These are phyloP conservation scores for Euphorbia lathyris DNA, from an alignment of 345 rosid genomes.

Conservation along the genomic window DNA sequence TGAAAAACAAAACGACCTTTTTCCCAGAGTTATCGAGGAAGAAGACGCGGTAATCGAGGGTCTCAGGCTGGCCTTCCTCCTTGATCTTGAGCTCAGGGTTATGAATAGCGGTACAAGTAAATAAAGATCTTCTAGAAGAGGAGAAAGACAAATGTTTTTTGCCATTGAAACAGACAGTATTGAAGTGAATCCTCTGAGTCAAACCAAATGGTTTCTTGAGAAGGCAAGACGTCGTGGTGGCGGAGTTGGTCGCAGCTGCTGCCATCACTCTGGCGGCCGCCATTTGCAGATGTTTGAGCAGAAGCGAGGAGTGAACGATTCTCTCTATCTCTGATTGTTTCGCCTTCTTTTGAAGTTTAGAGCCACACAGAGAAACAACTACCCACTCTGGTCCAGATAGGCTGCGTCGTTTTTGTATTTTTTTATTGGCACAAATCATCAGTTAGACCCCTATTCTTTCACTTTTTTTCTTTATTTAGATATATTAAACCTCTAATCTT, in stretches of 20 bases:
- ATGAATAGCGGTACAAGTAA: conserved; percentile 50
- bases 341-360: neutral
- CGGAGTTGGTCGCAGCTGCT: conserved; percentile 35
- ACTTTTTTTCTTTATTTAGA: no score
- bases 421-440: no score
- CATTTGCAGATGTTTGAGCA: conserved; percentile 22
- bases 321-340: neutral
- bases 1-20: conserved; percentile 33
- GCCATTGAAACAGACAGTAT: conserved; percentile 24
- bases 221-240: conserved; percentile 39
- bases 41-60: conserved; percentile 79
- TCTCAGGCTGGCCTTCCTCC: conserved; percentile 73
- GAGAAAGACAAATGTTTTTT: conserved; percentile 21
- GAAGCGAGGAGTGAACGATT: neutral
- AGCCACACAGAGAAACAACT: conserved; percentile 4
- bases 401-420: neutral
- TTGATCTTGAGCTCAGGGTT: conserved; percentile 56
- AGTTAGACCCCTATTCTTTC: no score
- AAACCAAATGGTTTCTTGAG: conserved; percentile 38
- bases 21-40: conserved; percentile 64
- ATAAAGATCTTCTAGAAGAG: conserved; percentile 47
- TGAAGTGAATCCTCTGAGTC: conserved; percentile 24
- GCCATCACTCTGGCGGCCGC: conserved; percentile 58
- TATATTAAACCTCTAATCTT: no score
- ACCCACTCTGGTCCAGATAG: neutral